Evolutionary conservation across 108 stramenopile genomes (phyloP).

Genomic region (Fistulifera pelliculosa): DNA sequence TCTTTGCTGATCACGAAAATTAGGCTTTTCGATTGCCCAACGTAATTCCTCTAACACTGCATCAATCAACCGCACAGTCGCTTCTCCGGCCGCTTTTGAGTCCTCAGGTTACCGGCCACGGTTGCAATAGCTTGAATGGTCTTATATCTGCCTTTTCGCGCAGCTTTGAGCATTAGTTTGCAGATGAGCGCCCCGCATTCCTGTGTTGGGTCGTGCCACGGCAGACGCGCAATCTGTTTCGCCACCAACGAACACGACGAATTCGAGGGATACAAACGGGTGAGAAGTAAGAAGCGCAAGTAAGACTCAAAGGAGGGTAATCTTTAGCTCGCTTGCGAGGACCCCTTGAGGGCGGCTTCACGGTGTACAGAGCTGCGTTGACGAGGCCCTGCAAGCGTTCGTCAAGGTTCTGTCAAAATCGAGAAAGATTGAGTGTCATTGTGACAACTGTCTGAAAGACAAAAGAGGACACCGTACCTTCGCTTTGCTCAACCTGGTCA

Average conservation of each 20-base stretch:
- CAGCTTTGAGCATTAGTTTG: conserved; percentile 81
- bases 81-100: conserved; percentile 46
- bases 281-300: conserved; percentile 65
- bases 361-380: conserved; percentile 69
- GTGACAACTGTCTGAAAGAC: background rate
- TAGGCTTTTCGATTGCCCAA: conserved; percentile 76
- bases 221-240: conserved; percentile 82
- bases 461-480: conserved; percentile 35
- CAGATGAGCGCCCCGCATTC: conserved; percentile 64
- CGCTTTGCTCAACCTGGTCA: conserved; percentile 80
- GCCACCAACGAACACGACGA: conserved; percentile 55
- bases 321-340: conserved; percentile 56
- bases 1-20: conserved; percentile 80
- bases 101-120: conserved; percentile 66
- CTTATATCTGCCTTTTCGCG: conserved; percentile 76
- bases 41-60: conserved; percentile 80
- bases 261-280: conserved; percentile 50
- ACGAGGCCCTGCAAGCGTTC: conserved; percentile 69
- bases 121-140: conserved; percentile 71
- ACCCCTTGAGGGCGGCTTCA: conserved; percentile 59
- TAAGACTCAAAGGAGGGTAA: conserved; percentile 80
- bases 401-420: conserved; percentile 51
- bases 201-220: conserved; percentile 77
- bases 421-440: background rate
- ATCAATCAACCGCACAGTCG: conserved; percentile 77